Base-by-base conservation (phyloP, 805 yeast species). In the Candida sonorensis region DNA sequence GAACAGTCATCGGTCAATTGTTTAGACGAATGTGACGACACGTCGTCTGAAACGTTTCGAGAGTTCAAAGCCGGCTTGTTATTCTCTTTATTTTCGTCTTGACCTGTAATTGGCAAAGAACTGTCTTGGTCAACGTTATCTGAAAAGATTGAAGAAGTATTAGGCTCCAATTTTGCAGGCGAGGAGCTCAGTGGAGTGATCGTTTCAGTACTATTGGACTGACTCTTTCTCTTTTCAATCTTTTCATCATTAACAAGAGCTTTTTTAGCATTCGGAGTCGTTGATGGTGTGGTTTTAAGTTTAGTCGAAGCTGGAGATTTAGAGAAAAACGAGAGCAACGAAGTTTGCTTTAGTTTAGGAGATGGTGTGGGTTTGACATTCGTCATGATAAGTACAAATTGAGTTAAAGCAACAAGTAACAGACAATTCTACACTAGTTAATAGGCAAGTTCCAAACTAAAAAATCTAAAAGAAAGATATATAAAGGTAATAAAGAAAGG, bases 261-360 rank as follows among this genome's bases (percentile, higher is more conserved):
- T 10, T 19, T 22, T 22, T 13, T 15, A 30, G 23, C 5, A 14
- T 14, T 9, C 14, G 13, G 10, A 27, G 9, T 14, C 37, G 26
- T 8, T 21, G 35, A 31, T 21, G 31, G n/a, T n/a, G n/a, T n/a
- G n/a, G n/a, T n/a, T n/a, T n/a, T n/a, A n/a, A n/a, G n/a, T n/a
- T n/a, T n/a, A n/a, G n/a, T n/a, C n/a, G n/a, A n/a, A 18, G 20
- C 18, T 17, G 38, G 41, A 10, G 31, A 26, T 30, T 26, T 27
- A 13, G 42, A 16, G 28, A 57, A 57, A 31, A 57, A 57, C 3
- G 62, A 53, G 35, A 57, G 40, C 31, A 57, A 38, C 5, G 56
- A 50, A 6, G 55, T 25, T 37, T 57, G 36, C 30, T 26, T 38
- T 29, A 27, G 20, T 19, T 37, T 37, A 5, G 34, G 29, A 10